Evolutionary conservation across 1,284 basidiomycete genomes (phyloP).

Genomic region (Irpex sp.): DNA sequence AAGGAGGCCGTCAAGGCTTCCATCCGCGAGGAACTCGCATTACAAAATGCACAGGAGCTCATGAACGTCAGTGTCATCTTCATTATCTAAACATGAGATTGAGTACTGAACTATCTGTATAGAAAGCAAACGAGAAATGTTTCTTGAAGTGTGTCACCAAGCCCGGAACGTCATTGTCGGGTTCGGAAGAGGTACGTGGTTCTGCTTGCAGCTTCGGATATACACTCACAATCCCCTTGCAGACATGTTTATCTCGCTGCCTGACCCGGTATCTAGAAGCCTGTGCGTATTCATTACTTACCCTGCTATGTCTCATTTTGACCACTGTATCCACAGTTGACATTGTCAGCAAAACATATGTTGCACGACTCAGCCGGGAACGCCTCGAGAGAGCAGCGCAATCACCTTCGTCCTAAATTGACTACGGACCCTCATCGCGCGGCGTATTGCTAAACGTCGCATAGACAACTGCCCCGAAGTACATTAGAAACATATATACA

Average conservation of each 20-base stretch:
- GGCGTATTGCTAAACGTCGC: not conserved
- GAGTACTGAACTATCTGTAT: constrained; percentile 1
- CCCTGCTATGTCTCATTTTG: not conserved
- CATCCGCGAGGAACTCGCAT: constrained; percentile 67
- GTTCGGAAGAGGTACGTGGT: constrained; percentile 65
- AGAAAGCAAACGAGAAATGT: constrained; percentile 80
- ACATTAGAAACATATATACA: constrained; percentile 1
- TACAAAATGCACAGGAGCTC: constrained; percentile 77
- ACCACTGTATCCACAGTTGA: constrained; percentile 47
- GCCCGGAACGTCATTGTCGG: constrained; percentile 63
- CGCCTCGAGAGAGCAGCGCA: constrained; percentile 27
- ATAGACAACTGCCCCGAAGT: not conserved
- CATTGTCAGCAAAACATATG: constrained; percentile 68
- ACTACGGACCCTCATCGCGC: not conserved
- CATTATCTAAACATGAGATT: too few species aligned
- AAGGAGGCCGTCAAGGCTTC: constrained; percentile 72
- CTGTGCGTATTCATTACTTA: constrained; percentile 48
- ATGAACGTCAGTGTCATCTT: constrained; percentile 46
- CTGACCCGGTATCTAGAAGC: constrained; percentile 83
- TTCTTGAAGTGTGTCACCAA: constrained; percentile 78
- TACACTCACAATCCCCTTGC: constrained; percentile 10
- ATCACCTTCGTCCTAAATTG: not conserved
- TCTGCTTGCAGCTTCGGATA: constrained; percentile 58
- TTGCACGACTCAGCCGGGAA: constrained; percentile 54
- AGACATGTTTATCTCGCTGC: constrained; percentile 76